Percentiles rank a stretch among this genome's conserved stretches.
Conservation (phyloP, 768 basidiomycete genomes). For the Boletus vermiculosoides region DNA sequence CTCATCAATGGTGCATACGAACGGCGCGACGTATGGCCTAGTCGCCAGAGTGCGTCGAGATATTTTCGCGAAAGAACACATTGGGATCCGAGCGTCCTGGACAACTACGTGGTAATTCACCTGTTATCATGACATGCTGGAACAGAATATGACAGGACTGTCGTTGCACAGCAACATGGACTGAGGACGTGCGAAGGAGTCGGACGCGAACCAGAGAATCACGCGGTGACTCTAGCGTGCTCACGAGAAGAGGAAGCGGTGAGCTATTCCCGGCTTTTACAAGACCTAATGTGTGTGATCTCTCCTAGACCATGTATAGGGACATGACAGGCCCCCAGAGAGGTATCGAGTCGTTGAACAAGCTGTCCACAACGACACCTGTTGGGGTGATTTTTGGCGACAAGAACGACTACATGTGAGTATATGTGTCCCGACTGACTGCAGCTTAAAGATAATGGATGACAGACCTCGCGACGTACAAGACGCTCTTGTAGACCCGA, state of each 20-base stretch:
- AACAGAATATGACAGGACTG: not conserved
- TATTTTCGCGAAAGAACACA: conserved; percentile 37
- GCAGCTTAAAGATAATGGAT: not conserved
- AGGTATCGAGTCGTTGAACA: conserved; percentile 49
- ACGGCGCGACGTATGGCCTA: conserved; percentile 53
- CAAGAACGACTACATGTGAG: conserved; percentile 54
- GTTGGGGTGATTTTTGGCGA: conserved; percentile 55
- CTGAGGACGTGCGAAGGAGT: conserved; percentile 39
- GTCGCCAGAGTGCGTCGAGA: conserved; percentile 40
- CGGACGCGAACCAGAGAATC: conserved; percentile 27
- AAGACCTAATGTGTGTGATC: not conserved
- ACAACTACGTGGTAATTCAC: conserved; percentile 51
- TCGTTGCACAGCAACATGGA: conserved; percentile 42
- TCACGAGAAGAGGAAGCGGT: conserved; percentile 63
- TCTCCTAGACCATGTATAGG: conserved; percentile 57
- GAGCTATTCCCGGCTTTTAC: conserved; percentile 3
- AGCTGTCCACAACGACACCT: conserved; percentile 40
- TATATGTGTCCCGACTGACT: not conserved
- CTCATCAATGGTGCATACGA: conserved; percentile 50
- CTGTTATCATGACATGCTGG: not conserved
- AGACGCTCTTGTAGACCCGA: conserved; percentile 30
- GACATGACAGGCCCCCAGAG: conserved; percentile 54
- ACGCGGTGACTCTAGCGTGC: conserved; percentile 53
- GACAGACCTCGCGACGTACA: conserved; percentile 32
- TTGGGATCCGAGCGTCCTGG: conserved; percentile 57